Percentiles rank a stretch among this genome's conserved stretches.
Evolutionary conservation across 768 basidiomycete species (phyloP).

Genomic region (Cytidiella melzeri): DNA sequence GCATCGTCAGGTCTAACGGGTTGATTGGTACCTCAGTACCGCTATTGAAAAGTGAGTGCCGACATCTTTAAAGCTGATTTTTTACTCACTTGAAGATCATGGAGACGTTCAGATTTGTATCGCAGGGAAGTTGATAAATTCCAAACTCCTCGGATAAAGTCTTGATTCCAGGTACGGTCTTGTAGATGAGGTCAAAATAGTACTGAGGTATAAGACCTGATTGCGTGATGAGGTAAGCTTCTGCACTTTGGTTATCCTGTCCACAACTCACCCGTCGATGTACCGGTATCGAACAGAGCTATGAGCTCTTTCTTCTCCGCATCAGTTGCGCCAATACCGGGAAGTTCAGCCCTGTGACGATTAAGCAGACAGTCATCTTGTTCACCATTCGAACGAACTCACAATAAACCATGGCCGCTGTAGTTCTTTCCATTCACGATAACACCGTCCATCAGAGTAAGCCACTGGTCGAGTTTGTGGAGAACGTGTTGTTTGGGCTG

Average conservation of each 20-base stretch:
- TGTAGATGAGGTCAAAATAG: conserved; percentile 15
- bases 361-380: too few species aligned
- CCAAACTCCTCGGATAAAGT: background rate
- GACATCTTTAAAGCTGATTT: background rate
- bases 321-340: background rate
- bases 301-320: conserved; percentile 3
- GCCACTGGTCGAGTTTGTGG: conserved; percentile 6
- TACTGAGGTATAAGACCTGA: conserved; percentile 5
- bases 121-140: conserved; percentile 10
- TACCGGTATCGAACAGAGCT: conserved; percentile 13
- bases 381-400: background rate
- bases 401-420: conserved; percentile 6
- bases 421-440: conserved; percentile 12
- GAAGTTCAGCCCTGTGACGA: background rate
- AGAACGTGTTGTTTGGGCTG: conserved; percentile 3
- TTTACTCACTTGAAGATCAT: conserved; percentile 14
- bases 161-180: conserved; percentile 3
- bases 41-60: background rate
- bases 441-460: conserved; percentile 10
- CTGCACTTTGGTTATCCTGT: too few species aligned
- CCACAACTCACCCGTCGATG: too few species aligned
- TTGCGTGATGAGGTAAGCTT: too few species aligned
- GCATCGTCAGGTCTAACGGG: conserved; percentile 8
- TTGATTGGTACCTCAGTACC: conserved; percentile 9
- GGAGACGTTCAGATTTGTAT: conserved; percentile 12